Evolutionary conservation across 2,329 filamentous ascomycete species (phyloP).

Genomic region (Chrysoporthe puriensis): DNA sequence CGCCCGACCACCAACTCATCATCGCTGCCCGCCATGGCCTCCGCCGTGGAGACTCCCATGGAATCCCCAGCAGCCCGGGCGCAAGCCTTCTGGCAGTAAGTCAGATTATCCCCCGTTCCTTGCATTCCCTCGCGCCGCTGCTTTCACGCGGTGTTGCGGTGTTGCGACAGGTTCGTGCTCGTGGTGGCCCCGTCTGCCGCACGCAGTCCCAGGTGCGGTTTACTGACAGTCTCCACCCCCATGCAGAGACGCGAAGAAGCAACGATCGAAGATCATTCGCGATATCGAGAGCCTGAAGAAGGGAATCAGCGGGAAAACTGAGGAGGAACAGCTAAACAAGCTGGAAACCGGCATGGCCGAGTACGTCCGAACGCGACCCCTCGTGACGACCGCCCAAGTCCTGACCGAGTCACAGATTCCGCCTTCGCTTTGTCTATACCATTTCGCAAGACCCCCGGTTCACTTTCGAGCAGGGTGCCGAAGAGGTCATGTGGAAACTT

Average conservation of each 20-base stretch:
- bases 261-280: constrained; percentile 35
- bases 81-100: constrained; percentile 28
- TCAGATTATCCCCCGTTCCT: not conserved
- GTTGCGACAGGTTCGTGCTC: not conserved
- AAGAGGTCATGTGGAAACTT: constrained; percentile 75
- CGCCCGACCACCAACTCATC: not conserved
- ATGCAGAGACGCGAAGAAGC: constrained; percentile 32
- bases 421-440: constrained; percentile 70
- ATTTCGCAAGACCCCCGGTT: constrained; percentile 74
- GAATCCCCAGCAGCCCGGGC: constrained; percentile 25
- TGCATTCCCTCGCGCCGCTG: not conserved
- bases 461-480: constrained; percentile 65
- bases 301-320: constrained; percentile 33
- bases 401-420: constrained; percentile 41
- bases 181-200: not conserved
- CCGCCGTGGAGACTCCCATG: constrained; percentile 25
- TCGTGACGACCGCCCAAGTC: constrained; percentile 7
- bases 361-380: constrained; percentile 32
- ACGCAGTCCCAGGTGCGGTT: not conserved
- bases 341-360: constrained; percentile 38
- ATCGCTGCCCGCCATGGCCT: constrained; percentile 18
- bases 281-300: constrained; percentile 35
- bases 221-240: constrained; percentile 13
- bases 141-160: not conserved
- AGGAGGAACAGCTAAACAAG: constrained; percentile 36